Base-by-base conservation (phyloP, 352 stramenopile species). In the Phytophthora rubi region DNA sequence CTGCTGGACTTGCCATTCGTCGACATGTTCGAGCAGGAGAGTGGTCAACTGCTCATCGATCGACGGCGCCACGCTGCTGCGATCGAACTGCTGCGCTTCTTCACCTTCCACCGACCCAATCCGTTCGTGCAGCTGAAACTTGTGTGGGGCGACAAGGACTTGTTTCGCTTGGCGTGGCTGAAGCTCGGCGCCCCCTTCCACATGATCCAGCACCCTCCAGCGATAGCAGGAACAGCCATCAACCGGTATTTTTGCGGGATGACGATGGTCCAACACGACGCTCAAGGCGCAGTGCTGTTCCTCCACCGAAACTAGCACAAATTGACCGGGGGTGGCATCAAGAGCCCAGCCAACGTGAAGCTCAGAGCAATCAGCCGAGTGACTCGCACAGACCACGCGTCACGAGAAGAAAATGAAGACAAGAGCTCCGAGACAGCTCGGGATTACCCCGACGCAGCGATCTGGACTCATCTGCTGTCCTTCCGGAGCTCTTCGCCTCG, bases 1-100 rank as follows among this genome's bases (percentile, higher is more conserved):
- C 45, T 86, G 56, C 66, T 90, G 21, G 70, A 65, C 8, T 37
- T 87, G 44, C 56, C 65, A 4, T 84, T 80, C 32, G 75, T 86
- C 12, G 68, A 83, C 64, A 88, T 88, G 82, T 88, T 88, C 48
- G 82, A 88, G 63, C 82, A 89, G 65, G 82, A 89, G 51, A 88
- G 79, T 52, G 81, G 82, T 0, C 82, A 90, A 47, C 30, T 90
- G 21, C 61, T 89, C 3, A 71, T 90, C 47, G 75, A 88, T 54
- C 67, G 75, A n/a, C 59, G 52, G 26, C 81, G 75, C 13, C 72
- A 77, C 33, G 47, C 69, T 2, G 59, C 59, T 3, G 63, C 81
- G 18, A 68, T 87, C 44, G 53, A 70, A 10, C 53, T 71, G 28
- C 68, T 86, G 28, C 71, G 79, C 53, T 86, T 89, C 62, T 86